Conservation (phyloP, 2,329 filamentous ascomycete genomes). For the Paecilomyces sp. region DNA sequence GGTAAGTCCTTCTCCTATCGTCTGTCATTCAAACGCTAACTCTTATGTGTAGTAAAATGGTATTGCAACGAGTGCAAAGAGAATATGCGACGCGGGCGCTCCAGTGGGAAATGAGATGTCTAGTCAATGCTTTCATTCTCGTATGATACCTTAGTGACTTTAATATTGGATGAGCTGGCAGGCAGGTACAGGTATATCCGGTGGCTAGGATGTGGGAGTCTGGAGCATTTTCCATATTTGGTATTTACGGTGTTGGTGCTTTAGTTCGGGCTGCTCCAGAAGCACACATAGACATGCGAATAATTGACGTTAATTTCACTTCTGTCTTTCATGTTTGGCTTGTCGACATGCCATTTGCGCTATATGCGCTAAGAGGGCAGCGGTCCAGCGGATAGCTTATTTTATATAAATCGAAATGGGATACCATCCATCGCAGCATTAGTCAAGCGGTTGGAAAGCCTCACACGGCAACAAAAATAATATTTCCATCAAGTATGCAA, state of each 20-base stretch:
- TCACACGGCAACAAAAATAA: no score
- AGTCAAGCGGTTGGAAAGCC: no score
- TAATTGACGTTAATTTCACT: not conserved
- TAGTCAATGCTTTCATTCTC: not conserved
- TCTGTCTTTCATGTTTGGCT: not conserved
- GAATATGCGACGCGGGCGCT: constrained; percentile 47
- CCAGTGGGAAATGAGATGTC: not conserved
- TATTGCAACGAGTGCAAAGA: constrained; percentile 75
- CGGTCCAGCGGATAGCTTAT: no score
- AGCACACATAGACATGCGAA: not conserved
- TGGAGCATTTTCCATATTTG: not conserved
- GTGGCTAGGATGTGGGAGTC: not conserved
- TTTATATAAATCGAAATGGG: no score
- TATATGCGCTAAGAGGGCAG: no score
- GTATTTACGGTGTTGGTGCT: not conserved
- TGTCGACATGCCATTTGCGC: not conserved
- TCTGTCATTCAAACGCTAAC: constrained; percentile 9
- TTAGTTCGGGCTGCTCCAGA: not conserved
- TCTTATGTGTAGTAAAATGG: constrained; percentile 60
- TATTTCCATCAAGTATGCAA: no score
- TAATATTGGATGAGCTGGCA: not conserved
- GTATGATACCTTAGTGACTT: not conserved
- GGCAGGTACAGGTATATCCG: not conserved
- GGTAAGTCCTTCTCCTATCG: constrained; percentile 43
- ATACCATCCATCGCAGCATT: no score